Evolutionary conservation across 202 grass and related monocot species (phyloP).

Genomic region (Schoenoplectus triqueter): DNA sequence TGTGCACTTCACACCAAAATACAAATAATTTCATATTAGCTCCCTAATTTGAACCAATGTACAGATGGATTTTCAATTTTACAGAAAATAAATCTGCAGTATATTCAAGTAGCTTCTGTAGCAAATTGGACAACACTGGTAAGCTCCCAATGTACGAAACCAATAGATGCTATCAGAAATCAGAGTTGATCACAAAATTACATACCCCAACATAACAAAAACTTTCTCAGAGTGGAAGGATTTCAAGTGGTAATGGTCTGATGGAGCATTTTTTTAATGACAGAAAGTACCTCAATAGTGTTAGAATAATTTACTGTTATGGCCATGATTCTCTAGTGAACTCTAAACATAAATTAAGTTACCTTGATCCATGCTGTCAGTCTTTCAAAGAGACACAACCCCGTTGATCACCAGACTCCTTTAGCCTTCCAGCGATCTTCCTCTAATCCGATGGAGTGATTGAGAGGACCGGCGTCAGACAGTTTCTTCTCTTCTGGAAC

Average conservation of each 20-base stretch:
- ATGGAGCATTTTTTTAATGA: not conserved
- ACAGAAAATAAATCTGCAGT: not conserved
- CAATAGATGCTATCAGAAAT: not conserved
- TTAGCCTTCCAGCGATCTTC: too few species aligned
- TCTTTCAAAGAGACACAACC: too few species aligned
- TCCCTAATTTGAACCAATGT: not conserved
- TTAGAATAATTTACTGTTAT: too few species aligned
- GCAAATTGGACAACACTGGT: not conserved
- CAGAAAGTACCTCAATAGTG: not conserved
- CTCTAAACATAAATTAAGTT: too few species aligned
- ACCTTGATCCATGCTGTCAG: too few species aligned
- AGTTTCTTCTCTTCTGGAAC: too few species aligned
- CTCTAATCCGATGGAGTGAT: too few species aligned
- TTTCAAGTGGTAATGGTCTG: not conserved
- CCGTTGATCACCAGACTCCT: too few species aligned
- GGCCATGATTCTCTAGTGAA: too few species aligned
- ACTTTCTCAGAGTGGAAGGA: not conserved
- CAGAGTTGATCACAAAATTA: constrained; percentile 11
- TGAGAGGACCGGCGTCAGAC: too few species aligned
- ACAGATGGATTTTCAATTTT: not conserved
- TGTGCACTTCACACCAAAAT: too few species aligned
- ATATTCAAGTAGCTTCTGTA: not conserved
- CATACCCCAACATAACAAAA: not conserved
- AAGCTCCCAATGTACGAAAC: not conserved
- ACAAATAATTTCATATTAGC: too few species aligned